Base-by-base conservation (phyloP, 2,329 filamentous ascomycete species). In the Dissoconium aciculare region DNA sequence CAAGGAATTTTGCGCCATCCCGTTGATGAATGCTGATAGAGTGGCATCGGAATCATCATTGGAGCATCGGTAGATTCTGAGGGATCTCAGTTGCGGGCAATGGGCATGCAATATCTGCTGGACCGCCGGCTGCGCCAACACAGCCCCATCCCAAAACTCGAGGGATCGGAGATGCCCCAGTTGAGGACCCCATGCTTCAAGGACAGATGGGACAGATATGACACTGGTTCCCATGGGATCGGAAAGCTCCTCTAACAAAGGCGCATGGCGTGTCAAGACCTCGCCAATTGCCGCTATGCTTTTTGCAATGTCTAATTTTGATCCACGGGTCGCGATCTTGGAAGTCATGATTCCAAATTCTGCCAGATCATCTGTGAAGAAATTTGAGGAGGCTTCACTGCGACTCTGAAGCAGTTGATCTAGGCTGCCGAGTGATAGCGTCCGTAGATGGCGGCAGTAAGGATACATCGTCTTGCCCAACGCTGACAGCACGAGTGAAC, bases 361-460 rank as follows among this genome's bases (percentile, higher is more conserved):
- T 12, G 54, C 49, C 17, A 71, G 49, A 5, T 60, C 56, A 3
- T 57, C 60, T 1, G 59, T 54, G 41, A 69, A 71, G 50, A 71
- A 71, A 11, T 63, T 71, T 49, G 63, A 63, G n/a, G 19, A 23
- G 5, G 63, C 66, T 16, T 79, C 64, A 24, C 64, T 64, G 36
- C 68, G 64, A 19, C 62, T 65, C 31, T 75, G 67, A 2, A 82
- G 58, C 13, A 78, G 58, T 24, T 69, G 56, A 8, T 59, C 54
- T 1, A 82, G 59, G 45, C 76, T 70, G 31, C 69, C 60, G 6
- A 82, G 62, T 40, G 76, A 69, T 21, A 83, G 58, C 15, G 63
- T 60, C 33, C 66, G 69, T 33, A 82, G 67, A 52, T 78, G 80
- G 21, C 69, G 62, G 44, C 70, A 78, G 48, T 84, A 84, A 0